Base-by-base conservation (phyloP, 2,329 filamentous ascomycete species). In the Fusarium siculi region DNA sequence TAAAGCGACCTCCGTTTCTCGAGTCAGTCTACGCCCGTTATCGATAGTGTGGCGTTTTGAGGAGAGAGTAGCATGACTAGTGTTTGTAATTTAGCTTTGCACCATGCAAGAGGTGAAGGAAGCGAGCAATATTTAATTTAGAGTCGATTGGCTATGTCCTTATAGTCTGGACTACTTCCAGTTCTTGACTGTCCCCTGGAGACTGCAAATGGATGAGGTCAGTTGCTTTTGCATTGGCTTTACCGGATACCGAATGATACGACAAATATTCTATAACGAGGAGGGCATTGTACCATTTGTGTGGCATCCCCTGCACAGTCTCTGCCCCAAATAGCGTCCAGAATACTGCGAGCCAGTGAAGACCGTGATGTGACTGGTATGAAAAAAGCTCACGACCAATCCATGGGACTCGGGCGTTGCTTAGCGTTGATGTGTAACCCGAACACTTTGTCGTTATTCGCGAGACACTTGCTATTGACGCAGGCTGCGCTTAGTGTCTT, bases 21-120 rank as follows among this genome's bases (percentile, higher is more conserved):
- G 59, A 65, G 59, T 65, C 63, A 65, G 59, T 55, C 4, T 8
- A 55, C 28, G 28, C 47, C 34, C n/a, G 47, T 47, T 55, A 34
- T 37, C 39, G 16, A 14, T 36, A 10, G 19, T 47, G 59, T 65
- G 59, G 59, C 63, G 40, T 40, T 64, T 40, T 21, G 0, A 6
- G 28, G 1, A 43, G 44, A 23, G 11, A 19, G 43, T 30, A 28
- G 36, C 40, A 34, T 28, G 30, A 21, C 28, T 62, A 62, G 36
- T 63, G 2, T 14, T 23, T 36, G 37, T 9, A 36, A 37, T 23
- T 36, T 57, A 54, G 28, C 34, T 64, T 40, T 28, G 4, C 39
- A 32, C 58, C 19, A 40, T 28, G n/a, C 9, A 34, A n/a, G 5
- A n/a, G 19, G 12, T 21, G 19, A 30, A 55, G 19, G 4, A 23